Evolutionary conservation across 2,329 filamentous ascomycete genomes (phyloP), one percentile per base, ranked within the genome.

Genomic region (Epichloe hybrida): DNA sequence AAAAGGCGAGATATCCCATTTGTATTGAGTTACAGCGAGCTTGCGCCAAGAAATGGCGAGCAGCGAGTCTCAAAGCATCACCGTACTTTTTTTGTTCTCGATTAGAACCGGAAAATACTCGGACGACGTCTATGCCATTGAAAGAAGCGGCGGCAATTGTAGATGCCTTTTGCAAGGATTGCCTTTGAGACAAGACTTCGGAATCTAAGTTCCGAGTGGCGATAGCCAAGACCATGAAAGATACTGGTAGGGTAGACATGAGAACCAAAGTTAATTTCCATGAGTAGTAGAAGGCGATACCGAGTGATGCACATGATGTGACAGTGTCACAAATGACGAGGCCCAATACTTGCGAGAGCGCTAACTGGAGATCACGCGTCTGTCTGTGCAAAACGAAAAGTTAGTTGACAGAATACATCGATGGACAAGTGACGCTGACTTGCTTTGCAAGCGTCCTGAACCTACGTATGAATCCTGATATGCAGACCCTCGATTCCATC

Each of bases 241-340:
- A 81, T 1, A 91, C 54, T 0, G 91, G 88, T 0, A 89, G 72
- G 0, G 81, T 84, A 0, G 84, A 77, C 3, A 95, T 70, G 11
- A 91, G 82, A 3, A 94, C 81, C 0, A 95, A 70, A 0, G 90
- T 89, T 15, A 97, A 73, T 54, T 83, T 83, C 88, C 87, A 96
- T 0, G 87, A 93, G 58, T 79, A 84, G 62, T 80, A 84, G 34
- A 96, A 75, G 0, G 89, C 88, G 1, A 96, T 71, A 0, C 69
- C 71, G 1, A 95, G 67, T 8, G 85, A 84, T 4, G 79, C 77
- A 4, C 83, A 35, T 0, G 81, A 75, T 3, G 83, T 80, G n/a
- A 85, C 71, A 0, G 79, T 57, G 54, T 86, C 81, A 53, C 81
- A 77, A 7, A 86, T 60, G 1, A 86, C 64, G 43, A 84, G 77